Percentiles rank a stretch among this genome's conserved stretches.
phyloP scores from a whole-genome alignment of 805 yeast species.

The Lipomyces lipofer region DNA sequence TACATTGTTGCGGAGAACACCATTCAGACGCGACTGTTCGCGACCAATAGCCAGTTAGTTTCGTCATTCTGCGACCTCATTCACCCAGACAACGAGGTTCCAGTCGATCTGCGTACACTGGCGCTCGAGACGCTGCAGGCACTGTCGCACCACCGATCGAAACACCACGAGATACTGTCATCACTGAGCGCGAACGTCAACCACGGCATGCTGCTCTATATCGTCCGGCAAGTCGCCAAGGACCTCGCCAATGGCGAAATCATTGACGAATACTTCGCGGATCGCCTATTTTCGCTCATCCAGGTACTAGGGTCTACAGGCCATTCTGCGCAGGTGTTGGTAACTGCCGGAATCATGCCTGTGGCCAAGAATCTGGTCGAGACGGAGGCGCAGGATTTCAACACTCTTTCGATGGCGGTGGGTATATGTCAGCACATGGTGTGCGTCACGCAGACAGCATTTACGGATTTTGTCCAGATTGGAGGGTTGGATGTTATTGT shows the following conservation, averaged over 20 bases:
- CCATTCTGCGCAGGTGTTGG: constrained; percentile 46
- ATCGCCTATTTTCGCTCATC: constrained; percentile 58
- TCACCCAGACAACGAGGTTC: constrained; percentile 61
- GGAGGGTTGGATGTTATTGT: constrained; percentile 68
- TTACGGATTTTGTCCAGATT: constrained; percentile 62
- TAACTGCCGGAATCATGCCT: constrained; percentile 74
- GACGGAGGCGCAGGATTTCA: constrained; percentile 48
- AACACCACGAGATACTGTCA: constrained; percentile 75
- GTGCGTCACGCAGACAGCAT: constrained; percentile 44
- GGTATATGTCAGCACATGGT: constrained; percentile 53
- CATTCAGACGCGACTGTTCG: constrained; percentile 66
- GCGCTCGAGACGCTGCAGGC: constrained; percentile 69
- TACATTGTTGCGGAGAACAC: constrained; percentile 57
- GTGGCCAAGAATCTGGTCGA: constrained; percentile 63
- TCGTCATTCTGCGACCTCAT: constrained; percentile 69
- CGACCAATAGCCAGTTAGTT: constrained; percentile 69
- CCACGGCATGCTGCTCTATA: constrained; percentile 79
- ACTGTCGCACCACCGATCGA: constrained; percentile 62
- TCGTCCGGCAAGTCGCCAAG: constrained; percentile 62
- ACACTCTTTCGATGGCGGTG: constrained; percentile 62
- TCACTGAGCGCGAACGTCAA: constrained; percentile 82
- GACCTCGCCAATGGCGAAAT: constrained; percentile 46
- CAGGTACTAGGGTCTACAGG: constrained; percentile 59
- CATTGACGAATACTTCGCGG: constrained; percentile 51
- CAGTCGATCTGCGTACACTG: constrained; percentile 55